Conservation (phyloP, 208 protist species). For the Leishmania tarentolae region DNA sequence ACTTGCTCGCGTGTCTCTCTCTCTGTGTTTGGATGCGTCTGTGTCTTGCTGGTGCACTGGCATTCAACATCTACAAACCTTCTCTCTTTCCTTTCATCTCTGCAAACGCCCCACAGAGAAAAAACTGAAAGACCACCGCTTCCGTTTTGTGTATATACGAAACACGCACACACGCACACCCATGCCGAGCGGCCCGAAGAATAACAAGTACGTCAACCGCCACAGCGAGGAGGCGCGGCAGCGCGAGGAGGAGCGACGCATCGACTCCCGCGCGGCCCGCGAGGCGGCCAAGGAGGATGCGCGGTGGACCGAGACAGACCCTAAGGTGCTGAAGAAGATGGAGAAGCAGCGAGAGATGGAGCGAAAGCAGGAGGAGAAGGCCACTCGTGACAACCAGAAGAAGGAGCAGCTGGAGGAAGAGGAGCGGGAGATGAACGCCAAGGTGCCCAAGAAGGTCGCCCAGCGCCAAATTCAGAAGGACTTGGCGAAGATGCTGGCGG, state of each 20-base stretch:
- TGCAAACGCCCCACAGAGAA: background rate
- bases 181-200: constrained; percentile 89
- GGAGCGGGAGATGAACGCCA: constrained; percentile 61
- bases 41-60: background rate
- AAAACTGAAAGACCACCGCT: background rate
- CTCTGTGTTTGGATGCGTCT: background rate
- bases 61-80: background rate
- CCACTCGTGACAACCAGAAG: constrained; percentile 62
- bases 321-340: constrained; percentile 54
- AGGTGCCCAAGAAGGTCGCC: constrained; percentile 73
- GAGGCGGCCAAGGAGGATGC: constrained; percentile 69
- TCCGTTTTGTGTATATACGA: background rate
- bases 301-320: constrained; percentile 71
- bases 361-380: constrained; percentile 57
- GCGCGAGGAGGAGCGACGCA: constrained; percentile 62
- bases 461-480: constrained; percentile 86
- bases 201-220: constrained; percentile 86
- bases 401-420: constrained; percentile 71
- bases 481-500: constrained; percentile 79
- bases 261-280: constrained; percentile 29
- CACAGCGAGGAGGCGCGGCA: constrained; percentile 82
- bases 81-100: background rate
- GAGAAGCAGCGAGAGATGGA: constrained; percentile 72
- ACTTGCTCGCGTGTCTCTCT: background rate
- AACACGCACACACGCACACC: background rate